Evolutionary conservation across 768 basidiomycete species (phyloP), one percentile per base, ranked within the genome.

Genomic region (Boletales sp.): DNA sequence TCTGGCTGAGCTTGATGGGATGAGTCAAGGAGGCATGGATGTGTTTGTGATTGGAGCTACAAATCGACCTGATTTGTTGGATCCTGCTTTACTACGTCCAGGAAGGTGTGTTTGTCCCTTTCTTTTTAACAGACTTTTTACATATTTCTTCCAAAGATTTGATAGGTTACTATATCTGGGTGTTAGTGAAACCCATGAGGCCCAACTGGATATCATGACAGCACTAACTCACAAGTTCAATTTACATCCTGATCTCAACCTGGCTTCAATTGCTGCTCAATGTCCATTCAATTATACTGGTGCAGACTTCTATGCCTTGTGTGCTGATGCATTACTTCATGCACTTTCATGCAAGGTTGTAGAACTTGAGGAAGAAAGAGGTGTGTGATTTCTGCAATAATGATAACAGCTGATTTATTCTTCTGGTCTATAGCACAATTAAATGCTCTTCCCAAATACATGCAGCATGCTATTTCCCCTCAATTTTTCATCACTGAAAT

Each of bases 1-100:
- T 31, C 72, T 97, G 34, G 92, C 94, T 8, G 94, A 97, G 69
- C 75, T 97, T 37, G 94, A 97, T 71, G 94, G 94, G 3, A 90
- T 95, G 82, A 76, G 84, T 9, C 69, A 72, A 21, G 83, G 84
- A 4, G 78, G 78, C 0, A 73, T 78, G 15, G 84, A 90, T 59
- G 87, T 96, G 0, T 96, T 94, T 66, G 94, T 97, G 13, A 90
- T 97, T 66, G 94, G 93, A 5, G 94, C 94, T 14, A 97, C 94
- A 13, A 97, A 97, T 66, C 77, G 94, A 12, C 94, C 94, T 1
- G 94, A 97, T 65, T 67, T 97, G 32, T 70, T 97, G 46, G 94
- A 97, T 69, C 80, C 93, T 28, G 94, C 94, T 0, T 68, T 97
- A 31, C 73, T 97, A 19, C 78, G 94, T 50, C 94, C 94, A 35